Conservation (phyloP, 164 flowering plant genomes). For the Cinnamomum chago region DNA sequence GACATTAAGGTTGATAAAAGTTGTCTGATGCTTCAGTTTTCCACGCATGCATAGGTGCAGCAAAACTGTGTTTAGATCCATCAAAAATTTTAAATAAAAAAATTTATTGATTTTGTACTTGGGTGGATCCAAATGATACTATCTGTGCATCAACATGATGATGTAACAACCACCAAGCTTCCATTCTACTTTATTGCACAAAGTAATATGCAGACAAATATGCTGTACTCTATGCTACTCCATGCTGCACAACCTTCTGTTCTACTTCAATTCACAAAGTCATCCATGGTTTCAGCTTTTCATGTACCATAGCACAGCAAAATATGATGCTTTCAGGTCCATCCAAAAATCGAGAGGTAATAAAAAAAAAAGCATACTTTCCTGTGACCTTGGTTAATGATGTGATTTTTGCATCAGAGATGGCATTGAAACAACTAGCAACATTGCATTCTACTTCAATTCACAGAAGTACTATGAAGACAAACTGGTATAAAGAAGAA, state of each 20-base stretch:
- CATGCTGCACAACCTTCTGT: neutral
- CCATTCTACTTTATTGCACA: slow-evolving; percentile 1
- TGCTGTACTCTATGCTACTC: too few relatives aligned
- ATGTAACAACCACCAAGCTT: neutral
- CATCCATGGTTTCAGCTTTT: too few relatives aligned
- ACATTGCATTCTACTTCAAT: slow-evolving; percentile 6
- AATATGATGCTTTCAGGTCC: too few relatives aligned
- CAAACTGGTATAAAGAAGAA: too few relatives aligned
- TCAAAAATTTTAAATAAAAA: too few relatives aligned
- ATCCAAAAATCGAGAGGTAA: neutral
- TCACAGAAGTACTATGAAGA: neutral
- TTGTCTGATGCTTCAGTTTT: neutral
- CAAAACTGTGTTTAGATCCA: neutral
- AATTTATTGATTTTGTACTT: neutral
- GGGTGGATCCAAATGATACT: neutral
- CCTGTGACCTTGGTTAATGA: too few relatives aligned
- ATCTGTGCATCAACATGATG: neutral
- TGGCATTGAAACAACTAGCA: neutral
- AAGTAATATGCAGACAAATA: neutral
- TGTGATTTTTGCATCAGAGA: too few relatives aligned
- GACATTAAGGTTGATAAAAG: too few relatives aligned
- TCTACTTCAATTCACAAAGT: slow-evolving; percentile 4
- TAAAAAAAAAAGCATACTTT: neutral
- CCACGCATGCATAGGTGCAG: neutral
- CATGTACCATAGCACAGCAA: too few relatives aligned